A percentile compares a stretch with the other conserved stretches of the same genome.
Conservation (phyloP, 2,329 filamentous ascomycete species). For the Cercospora sp. region DNA sequence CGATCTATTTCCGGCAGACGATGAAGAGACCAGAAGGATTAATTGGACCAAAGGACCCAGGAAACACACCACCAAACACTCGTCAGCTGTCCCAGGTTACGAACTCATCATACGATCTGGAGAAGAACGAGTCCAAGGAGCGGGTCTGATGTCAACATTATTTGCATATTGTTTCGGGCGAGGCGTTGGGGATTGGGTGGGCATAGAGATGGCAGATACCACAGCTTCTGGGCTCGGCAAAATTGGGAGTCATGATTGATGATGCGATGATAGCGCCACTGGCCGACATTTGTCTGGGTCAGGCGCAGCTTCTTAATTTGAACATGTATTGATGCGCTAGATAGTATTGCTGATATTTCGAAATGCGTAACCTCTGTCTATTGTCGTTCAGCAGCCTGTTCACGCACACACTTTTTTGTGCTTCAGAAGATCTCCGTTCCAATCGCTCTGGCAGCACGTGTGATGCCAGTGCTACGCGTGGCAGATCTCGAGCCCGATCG, state of each 20-base stretch:
- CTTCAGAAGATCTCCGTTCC: neutral
- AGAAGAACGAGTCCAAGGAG: constrained; percentile 6
- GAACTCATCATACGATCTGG: neutral
- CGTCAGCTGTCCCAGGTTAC: neutral
- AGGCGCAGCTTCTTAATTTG: constrained; percentile 1
- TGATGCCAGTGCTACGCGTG: neutral
- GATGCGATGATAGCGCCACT: constrained; percentile 11
- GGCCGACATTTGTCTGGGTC: constrained; percentile 12
- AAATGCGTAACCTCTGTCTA: neutral
- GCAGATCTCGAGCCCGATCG: neutral
- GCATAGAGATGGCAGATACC: neutral
- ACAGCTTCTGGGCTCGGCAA: neutral
- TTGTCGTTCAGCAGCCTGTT: too few relatives aligned
- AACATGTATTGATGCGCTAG: neutral
- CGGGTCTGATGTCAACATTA: neutral
- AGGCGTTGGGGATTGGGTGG: neutral
- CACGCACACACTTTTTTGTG: neutral
- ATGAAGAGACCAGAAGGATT: constrained; percentile 6
- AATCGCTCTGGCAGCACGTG: neutral
- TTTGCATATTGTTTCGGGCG: neutral
- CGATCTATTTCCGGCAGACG: constrained; percentile 25
- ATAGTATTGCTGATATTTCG: neutral
- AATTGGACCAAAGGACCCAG: neutral
- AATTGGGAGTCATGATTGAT: constrained; percentile 9
- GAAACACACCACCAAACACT: neutral